Evolutionary conservation across 441 rosid species (phyloP).

Genomic region (Euphorbia celastroides): DNA sequence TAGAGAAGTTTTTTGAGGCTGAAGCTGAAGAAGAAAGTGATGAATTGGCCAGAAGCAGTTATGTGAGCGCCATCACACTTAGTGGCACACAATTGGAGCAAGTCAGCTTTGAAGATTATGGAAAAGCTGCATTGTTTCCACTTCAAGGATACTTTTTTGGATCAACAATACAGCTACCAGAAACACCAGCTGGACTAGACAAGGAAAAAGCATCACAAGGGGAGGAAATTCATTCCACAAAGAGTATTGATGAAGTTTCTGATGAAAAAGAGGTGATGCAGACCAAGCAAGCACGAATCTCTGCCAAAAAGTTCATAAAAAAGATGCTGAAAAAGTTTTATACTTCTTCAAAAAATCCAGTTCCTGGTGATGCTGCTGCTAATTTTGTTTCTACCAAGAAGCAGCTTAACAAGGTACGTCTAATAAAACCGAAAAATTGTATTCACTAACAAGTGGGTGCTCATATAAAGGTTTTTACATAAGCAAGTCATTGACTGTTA

Average conservation of each 20-base stretch:
- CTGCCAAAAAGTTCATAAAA: constrained; percentile 53
- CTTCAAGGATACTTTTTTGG: constrained; percentile 85
- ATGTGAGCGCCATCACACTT: constrained; percentile 52
- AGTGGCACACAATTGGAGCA: constrained; percentile 44
- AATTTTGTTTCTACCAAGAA: constrained; percentile 45
- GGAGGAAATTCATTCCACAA: constrained; percentile 58
- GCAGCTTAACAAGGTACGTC: constrained; percentile 54
- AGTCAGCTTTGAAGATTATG: constrained; percentile 34
- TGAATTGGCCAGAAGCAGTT: constrained; percentile 55
- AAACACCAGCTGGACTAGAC: constrained; percentile 36
- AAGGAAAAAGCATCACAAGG: constrained; percentile 65
- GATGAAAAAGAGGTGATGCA: constrained; percentile 37
- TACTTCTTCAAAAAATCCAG: constrained; percentile 32
- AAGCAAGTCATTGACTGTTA: background rate
- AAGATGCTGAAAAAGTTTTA: constrained; percentile 55
- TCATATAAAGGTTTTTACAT: background rate
- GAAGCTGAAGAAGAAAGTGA: constrained; percentile 59
- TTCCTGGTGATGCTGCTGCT: constrained; percentile 21
- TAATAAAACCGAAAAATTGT: background rate
- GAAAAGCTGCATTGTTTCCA: constrained; percentile 43
- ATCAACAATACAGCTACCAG: constrained; percentile 51
- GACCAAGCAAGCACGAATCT: constrained; percentile 37
- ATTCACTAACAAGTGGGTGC: background rate
- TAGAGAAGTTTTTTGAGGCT: constrained; percentile 73
- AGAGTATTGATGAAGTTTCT: constrained; percentile 32